Conservation (phyloP, 2,329 filamentous ascomycete species). For the Fonsecaea pedrosoi region DNA sequence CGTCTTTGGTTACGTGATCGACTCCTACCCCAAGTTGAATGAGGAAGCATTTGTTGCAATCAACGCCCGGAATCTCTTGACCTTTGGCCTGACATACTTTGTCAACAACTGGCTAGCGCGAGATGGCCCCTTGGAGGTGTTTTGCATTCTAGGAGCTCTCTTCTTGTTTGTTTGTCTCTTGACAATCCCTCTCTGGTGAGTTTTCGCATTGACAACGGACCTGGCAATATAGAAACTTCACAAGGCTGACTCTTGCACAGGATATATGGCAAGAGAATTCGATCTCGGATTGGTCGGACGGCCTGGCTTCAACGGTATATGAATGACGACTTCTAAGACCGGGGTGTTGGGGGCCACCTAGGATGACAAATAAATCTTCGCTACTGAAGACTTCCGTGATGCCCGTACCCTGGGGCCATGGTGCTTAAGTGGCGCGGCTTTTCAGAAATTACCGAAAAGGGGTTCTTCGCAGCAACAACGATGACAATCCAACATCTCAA, state of each 20-base stretch:
- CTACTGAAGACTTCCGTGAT: background rate
- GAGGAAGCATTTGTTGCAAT: slow-evolving; percentile 61
- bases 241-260: slow-evolving; percentile 25
- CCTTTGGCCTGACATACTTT: slow-evolving; percentile 51
- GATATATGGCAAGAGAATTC: slow-evolving; percentile 57
- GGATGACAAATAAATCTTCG: slow-evolving; percentile 7
- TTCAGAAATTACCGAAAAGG: background rate
- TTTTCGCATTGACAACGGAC: background rate
- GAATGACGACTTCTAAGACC: slow-evolving; percentile 33
- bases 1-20: slow-evolving; percentile 60
- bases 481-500: background rate
- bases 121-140: slow-evolving; percentile 48
- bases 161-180: slow-evolving; percentile 55
- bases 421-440: background rate
- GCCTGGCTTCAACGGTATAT: slow-evolving; percentile 38
- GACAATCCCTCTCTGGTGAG: slow-evolving; percentile 56
- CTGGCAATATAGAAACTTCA: background rate
- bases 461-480: background rate
- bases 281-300: slow-evolving; percentile 54
- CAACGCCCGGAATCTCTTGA: slow-evolving; percentile 54
- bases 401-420: background rate
- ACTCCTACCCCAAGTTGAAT: slow-evolving; percentile 55
- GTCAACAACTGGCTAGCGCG: slow-evolving; percentile 50
- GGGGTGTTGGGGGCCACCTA: background rate
- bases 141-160: slow-evolving; percentile 52